These are phyloP conservation scores for Sphaerosporella brunnea DNA, from an alignment of 495 filamentous ascomycete species.

Conservation along the genomic window DNA sequence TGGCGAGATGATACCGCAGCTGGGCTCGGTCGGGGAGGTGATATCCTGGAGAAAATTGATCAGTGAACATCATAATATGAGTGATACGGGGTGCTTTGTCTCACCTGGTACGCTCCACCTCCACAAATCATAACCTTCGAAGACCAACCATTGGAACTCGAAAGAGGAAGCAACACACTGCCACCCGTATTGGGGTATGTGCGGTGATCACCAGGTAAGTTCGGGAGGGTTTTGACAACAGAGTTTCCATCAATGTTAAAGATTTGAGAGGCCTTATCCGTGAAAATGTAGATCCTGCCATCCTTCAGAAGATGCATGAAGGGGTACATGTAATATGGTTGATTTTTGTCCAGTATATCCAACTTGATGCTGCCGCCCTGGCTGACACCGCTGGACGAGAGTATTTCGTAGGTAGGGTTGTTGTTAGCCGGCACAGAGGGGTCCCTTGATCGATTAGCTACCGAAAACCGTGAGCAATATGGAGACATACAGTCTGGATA, in stretches of 20 bases:
- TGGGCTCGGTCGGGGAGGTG: slow-evolving; percentile 39
- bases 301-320: slow-evolving; percentile 42
- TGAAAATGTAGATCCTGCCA: slow-evolving; percentile 36
- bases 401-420: slow-evolving; percentile 46
- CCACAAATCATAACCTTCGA: slow-evolving; percentile 43
- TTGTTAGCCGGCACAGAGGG: slow-evolving; percentile 39
- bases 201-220: slow-evolving; percentile 41
- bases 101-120: slow-evolving; percentile 40
- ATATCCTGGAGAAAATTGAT: slow-evolving; percentile 32
- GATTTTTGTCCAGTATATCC: slow-evolving; percentile 37
- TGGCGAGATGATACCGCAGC: slow-evolving; percentile 42
- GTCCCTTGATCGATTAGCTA: slow-evolving; percentile 26
- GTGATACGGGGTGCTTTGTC: background rate
- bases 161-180: slow-evolving; percentile 40
- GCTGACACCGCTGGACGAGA: slow-evolving; percentile 31
- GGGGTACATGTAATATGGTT: slow-evolving; percentile 52
- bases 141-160: slow-evolving; percentile 34
- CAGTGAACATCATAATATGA: background rate
- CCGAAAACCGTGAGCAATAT: background rate
- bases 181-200: slow-evolving; percentile 49
- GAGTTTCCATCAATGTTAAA: slow-evolving; percentile 34
- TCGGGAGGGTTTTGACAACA: slow-evolving; percentile 32
- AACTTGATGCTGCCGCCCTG: slow-evolving; percentile 32
- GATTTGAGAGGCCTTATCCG: slow-evolving; percentile 37
- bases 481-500: background rate